Percentiles rank a stretch among this genome's conserved stretches.
phyloP scores from a whole-genome alignment of 1,284 basidiomycete species.

The Rhizoctonia solani region DNA sequence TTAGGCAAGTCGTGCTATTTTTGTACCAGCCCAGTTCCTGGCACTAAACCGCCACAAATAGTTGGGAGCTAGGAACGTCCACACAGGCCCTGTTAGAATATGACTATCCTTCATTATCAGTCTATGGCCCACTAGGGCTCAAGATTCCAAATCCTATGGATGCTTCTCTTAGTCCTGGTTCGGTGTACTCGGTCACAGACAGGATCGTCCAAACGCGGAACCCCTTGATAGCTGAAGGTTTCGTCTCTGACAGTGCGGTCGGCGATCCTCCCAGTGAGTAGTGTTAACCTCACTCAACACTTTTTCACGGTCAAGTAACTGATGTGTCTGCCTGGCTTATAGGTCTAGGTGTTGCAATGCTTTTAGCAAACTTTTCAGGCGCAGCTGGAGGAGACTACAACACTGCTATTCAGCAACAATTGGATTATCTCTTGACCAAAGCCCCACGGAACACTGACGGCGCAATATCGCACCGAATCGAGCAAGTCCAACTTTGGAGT shows the following conservation, averaged over 20 bases:
- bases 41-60: background rate
- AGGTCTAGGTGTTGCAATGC: constrained; percentile 37
- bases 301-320: background rate
- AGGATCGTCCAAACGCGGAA: constrained; percentile 30
- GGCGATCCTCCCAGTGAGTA: constrained; percentile 37
- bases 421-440: constrained; percentile 47
- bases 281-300: background rate
- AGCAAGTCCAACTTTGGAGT: constrained; percentile 52
- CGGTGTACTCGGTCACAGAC: constrained; percentile 35
- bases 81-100: constrained; percentile 35
- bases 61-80: constrained; percentile 25
- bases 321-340: background rate
- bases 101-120: constrained; percentile 32
- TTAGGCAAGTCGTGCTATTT: background rate
- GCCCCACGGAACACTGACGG: constrained; percentile 55
- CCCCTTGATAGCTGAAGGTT: constrained; percentile 6
- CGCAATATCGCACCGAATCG: constrained; percentile 57
- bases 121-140: constrained; percentile 29
- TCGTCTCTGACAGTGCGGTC: constrained; percentile 35
- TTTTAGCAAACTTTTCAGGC: constrained; percentile 38
- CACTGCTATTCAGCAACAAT: constrained; percentile 35
- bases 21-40: background rate
- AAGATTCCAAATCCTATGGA: constrained; percentile 28
- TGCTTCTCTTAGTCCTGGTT: constrained; percentile 16
- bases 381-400: constrained; percentile 34